phyloP scores from a whole-genome alignment of 2,329 filamentous ascomycete species.

The Exophiala alcalophila region DNA sequence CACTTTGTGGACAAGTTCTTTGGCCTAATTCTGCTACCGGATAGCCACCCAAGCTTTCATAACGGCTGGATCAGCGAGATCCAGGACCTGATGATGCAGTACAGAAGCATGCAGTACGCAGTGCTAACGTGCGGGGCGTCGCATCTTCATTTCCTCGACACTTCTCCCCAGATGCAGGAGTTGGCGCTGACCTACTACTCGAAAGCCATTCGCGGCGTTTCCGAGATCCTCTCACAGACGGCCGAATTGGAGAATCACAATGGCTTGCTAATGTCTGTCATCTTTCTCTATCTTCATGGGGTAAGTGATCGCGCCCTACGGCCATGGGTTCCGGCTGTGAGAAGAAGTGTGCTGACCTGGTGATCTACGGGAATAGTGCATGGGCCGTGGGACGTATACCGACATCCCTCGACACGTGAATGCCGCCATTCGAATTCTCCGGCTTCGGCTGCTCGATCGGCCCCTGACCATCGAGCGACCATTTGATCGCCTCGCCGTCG shows the following conservation, averaged over 20 bases:
- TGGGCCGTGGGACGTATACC: constrained; percentile 20
- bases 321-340: too few relatives aligned
- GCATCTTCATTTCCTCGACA: constrained; percentile 19
- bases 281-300: constrained; percentile 24
- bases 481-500: constrained; percentile 21
- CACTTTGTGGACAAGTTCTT: constrained; percentile 23
- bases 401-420: constrained; percentile 23
- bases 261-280: constrained; percentile 18
- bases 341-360: too few relatives aligned
- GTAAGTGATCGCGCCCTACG: constrained; percentile 5
- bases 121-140: constrained; percentile 20
- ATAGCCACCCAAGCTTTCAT: constrained; percentile 19
- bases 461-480: constrained; percentile 13
- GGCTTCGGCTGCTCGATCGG: constrained; percentile 13
- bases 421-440: constrained; percentile 20
- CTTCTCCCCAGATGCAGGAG: constrained; percentile 19
- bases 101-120: constrained; percentile 17
- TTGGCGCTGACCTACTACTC: constrained; percentile 23
- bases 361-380: constrained; percentile 6
- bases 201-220: constrained; percentile 15
- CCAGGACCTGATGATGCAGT: constrained; percentile 15
- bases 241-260: constrained; percentile 16
- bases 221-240: constrained; percentile 9
- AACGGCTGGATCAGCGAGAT: constrained; percentile 22
- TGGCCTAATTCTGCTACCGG: constrained; percentile 15